Evolutionary conservation across 129 eudicot genomes (phyloP).

Genomic region (Calendula officinalis): DNA sequence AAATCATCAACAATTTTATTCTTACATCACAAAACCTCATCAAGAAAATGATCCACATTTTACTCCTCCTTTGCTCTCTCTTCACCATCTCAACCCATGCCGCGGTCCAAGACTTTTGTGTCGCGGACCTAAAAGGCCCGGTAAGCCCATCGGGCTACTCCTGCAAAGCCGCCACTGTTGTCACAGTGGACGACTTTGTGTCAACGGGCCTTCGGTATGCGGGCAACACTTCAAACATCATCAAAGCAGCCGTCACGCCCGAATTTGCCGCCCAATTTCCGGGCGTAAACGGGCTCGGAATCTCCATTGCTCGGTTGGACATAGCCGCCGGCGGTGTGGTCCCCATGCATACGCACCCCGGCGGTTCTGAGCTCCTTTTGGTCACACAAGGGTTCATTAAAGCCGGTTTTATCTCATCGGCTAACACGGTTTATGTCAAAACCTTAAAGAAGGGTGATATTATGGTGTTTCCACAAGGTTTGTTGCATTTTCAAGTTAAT

Average conservation of each 20-base stretch:
- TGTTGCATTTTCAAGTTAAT: constrained; percentile 77
- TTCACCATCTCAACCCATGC: constrained; percentile 32
- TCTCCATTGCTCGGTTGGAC: constrained; percentile 57
- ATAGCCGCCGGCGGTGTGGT: constrained; percentile 53
- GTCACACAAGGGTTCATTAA: constrained; percentile 49
- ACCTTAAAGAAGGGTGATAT: constrained; percentile 59
- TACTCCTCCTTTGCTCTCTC: constrained; percentile 33
- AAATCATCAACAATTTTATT: neutral
- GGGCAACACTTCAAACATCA: constrained; percentile 75
- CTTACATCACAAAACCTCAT: neutral
- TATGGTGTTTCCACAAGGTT: constrained; percentile 81
- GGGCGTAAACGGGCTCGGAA: constrained; percentile 73
- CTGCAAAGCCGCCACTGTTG: constrained; percentile 43
- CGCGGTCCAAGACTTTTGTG: constrained; percentile 61
- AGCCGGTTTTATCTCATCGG: constrained; percentile 55
- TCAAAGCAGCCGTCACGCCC: constrained; percentile 69
- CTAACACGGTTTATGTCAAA: constrained; percentile 46
- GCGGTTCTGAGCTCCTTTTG: constrained; percentile 48
- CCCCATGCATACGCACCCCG: constrained; percentile 70
- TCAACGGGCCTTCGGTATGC: constrained; percentile 39
- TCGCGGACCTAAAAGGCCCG: constrained; percentile 47
- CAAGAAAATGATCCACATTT: constrained; percentile 34
- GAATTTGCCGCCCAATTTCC: constrained; percentile 70
- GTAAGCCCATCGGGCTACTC: constrained; percentile 60
- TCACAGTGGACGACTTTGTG: constrained; percentile 55